Conservation (phyloP, 257 asterid species). For the Avicennia marina region DNA sequence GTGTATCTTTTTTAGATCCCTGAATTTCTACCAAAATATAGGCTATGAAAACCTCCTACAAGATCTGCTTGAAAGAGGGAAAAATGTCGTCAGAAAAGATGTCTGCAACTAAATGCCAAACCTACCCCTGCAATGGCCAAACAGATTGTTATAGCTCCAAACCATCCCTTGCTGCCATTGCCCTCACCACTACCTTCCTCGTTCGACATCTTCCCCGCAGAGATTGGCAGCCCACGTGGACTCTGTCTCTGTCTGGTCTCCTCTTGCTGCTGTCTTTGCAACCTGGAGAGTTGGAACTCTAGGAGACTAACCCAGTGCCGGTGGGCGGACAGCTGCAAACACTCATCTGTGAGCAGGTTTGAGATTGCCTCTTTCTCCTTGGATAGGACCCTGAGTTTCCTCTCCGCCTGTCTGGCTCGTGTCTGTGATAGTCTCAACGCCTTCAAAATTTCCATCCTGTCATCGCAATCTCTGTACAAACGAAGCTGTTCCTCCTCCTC, state of each 20-base stretch:
- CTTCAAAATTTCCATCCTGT: conserved; percentile 42
- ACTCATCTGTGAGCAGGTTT: conserved; percentile 37
- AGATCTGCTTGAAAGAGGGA: too few species aligned
- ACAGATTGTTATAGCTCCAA: conserved; percentile 35
- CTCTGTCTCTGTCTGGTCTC: not conserved
- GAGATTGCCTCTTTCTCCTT: conserved; percentile 41
- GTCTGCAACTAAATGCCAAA: conserved; percentile 25
- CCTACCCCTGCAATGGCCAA: conserved; percentile 45
- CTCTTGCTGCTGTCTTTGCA: conserved; percentile 18
- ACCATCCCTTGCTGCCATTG: conserved; percentile 22
- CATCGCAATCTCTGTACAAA: conserved; percentile 2
- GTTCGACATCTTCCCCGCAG: not conserved
- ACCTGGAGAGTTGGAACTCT: conserved; percentile 27
- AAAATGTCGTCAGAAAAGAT: too few species aligned
- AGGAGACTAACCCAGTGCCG: conserved; percentile 45
- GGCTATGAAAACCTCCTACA: too few species aligned
- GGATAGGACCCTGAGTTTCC: conserved; percentile 25
- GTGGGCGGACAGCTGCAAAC: conserved; percentile 35
- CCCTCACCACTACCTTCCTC: conserved; percentile 18
- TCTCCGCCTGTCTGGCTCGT: conserved; percentile 68
- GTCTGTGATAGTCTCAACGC: conserved; percentile 59
- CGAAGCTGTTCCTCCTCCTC: not conserved
- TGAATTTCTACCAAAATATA: too few species aligned
- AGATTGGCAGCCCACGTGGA: not conserved
- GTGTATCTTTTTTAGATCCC: too few species aligned